Evolutionary conservation across 305 asterid species (phyloP).

Genomic region (Rubia occidens): DNA sequence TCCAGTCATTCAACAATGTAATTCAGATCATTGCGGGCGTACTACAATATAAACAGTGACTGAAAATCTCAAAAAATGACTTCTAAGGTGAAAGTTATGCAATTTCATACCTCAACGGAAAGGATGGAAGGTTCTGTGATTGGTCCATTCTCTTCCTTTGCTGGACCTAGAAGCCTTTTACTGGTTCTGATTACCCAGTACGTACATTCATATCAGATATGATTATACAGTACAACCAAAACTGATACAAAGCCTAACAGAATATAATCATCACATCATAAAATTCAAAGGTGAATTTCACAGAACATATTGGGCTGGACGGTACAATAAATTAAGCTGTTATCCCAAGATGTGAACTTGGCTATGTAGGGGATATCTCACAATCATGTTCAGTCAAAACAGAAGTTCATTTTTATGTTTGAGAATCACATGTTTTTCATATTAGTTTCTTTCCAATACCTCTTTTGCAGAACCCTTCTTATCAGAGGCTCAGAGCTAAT

Average conservation of each 20-base stretch:
- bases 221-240: conserved; percentile 13
- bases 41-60: neutral
- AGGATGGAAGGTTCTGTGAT: conserved; percentile 69
- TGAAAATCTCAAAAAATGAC: neutral
- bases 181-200: conserved; percentile 25
- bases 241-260: conserved; percentile 5
- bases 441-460: neutral
- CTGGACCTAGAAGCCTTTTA: conserved; percentile 44
- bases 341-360: neutral
- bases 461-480: neutral
- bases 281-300: neutral
- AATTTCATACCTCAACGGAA: conserved; percentile 72
- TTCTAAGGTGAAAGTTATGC: neutral
- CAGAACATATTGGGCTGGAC: neutral
- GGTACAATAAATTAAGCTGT: neutral
- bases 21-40: neutral
- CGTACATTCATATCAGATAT: conserved; percentile 10
- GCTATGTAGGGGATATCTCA: neutral
- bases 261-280: neutral
- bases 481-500: neutral
- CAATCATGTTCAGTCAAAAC: neutral
- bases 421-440: neutral
- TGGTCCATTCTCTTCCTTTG: conserved; percentile 44
- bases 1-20: conserved; percentile 10
- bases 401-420: neutral